Base-by-base conservation (phyloP, 345 rosid genomes). In the Euphorbia lathyris region DNA sequence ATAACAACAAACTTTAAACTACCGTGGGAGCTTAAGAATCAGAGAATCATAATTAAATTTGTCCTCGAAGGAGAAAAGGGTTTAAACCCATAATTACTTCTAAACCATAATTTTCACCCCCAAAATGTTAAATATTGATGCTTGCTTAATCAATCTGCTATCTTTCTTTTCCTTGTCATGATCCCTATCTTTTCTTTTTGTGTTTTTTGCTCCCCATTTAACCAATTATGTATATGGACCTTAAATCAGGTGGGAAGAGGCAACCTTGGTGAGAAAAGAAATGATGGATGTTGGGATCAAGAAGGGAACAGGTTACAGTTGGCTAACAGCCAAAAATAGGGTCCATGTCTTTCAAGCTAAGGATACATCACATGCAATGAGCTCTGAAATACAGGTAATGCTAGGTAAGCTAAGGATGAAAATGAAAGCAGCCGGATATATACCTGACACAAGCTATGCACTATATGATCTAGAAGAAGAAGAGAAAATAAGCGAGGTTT, bases 391-490 rank as follows among this genome's bases (percentile, higher is more conserved):
- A 74, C 87, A 89, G 53, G 78, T 74, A 55, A 74, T 74, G 87
- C 78, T 91, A 38, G 72, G 38, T 25, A 76, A 88, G 78, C 72
- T 86, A 23, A 82, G 83, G 72, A 76, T 53, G 19, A 76, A 86
- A 74, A 85, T 91, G 94, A 82, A 85, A 62, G 86, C 80, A 30
- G 83, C 85, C 45, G 97, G 94, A 53, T 89, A 93, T 72, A 52
- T 69, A 5, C 85, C 94, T 0, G 92, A 91, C 70, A 62, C 85
- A 22, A 79, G 77, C 45, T 86, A 84, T 58, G 86, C 94, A 0
- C 90, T 93, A 3, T 86, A 77, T 43, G 96, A 89, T 69, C 73
- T 93, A 38, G 98, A 93, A 76, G 98, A 93, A 83, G 98, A 93
- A 52, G 96, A 93, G 71, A 91, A 83, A 73, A 76, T 81, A 45